Evolutionary conservation across 306 rosid species (phyloP).

Genomic region (Abrus precatorius): DNA sequence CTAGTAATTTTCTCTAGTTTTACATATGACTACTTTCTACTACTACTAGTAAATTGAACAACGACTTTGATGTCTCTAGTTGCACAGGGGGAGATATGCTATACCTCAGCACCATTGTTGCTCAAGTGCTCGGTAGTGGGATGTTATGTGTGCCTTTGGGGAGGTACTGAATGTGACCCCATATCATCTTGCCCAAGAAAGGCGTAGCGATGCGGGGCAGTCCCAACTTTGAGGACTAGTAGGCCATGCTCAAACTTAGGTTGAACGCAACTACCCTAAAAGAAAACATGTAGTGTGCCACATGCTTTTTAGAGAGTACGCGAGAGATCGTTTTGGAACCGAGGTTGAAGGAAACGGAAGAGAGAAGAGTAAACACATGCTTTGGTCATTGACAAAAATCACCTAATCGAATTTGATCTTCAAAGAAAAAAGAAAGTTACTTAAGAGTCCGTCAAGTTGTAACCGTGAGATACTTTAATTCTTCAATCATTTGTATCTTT

Average conservation of each 20-base stretch:
- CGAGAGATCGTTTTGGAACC: not conserved
- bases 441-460: too few species aligned
- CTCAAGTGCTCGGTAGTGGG: conserved; percentile 35
- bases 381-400: too few species aligned
- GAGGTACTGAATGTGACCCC: conserved; percentile 43
- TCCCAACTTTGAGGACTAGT: conserved; percentile 35
- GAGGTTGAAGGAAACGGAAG: not conserved
- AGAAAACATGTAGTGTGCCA: not conserved
- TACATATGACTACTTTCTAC: not conserved
- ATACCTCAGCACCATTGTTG: conserved; percentile 52
- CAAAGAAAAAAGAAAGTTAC: too few species aligned
- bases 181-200: conserved; percentile 37
- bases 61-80: not conserved
- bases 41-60: conserved; percentile 3
- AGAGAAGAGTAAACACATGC: too few species aligned
- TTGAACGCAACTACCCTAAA: conserved; percentile 31
- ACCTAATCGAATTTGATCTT: too few species aligned
- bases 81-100: not conserved
- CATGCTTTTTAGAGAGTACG: not conserved
- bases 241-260: conserved; percentile 46
- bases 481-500: too few species aligned
- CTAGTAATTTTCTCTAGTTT: not conserved
- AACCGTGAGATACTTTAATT: too few species aligned
- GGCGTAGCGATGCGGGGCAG: not conserved
- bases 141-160: conserved; percentile 39